Percentiles rank a stretch among this genome's conserved stretches.
Evolutionary conservation across 257 asterid genomes (phyloP).

Genomic region (Solanum bulbocastanum): DNA sequence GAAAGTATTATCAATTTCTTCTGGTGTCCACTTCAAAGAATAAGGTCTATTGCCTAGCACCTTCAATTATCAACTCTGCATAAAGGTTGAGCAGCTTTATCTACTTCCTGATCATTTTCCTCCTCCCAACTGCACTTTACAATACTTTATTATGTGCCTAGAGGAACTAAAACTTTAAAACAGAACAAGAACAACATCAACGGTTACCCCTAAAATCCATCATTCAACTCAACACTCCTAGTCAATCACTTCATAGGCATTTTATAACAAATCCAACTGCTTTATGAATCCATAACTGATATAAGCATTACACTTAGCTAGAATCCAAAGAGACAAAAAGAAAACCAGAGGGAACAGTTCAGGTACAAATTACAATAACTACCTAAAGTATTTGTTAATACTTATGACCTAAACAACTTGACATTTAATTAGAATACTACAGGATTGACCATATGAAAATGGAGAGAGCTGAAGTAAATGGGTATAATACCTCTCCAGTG

Average conservation of each 20-base stretch:
- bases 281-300: background rate
- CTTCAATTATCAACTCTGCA: background rate
- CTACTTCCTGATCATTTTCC: background rate
- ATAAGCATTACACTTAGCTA: background rate
- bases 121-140: background rate
- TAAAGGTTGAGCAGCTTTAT: background rate
- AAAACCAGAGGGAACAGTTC: background rate
- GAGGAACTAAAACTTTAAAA: background rate
- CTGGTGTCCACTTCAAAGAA: background rate
- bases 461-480: background rate
- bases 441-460: background rate
- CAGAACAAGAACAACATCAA: background rate
- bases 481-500: slow-evolving; percentile 56
- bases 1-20: background rate
- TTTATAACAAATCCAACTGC: background rate
- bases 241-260: background rate
- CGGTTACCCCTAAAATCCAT: background rate
- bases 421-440: background rate
- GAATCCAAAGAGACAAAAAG: background rate
- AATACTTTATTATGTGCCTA: background rate
- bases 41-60: background rate
- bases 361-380: background rate
- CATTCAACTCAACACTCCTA: background rate
- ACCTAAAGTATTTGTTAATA: background rate
- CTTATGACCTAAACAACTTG: background rate